Conservation (phyloP, 192 early-diverging fungal genomes). For the Spizellomyces punctatus region DNA sequence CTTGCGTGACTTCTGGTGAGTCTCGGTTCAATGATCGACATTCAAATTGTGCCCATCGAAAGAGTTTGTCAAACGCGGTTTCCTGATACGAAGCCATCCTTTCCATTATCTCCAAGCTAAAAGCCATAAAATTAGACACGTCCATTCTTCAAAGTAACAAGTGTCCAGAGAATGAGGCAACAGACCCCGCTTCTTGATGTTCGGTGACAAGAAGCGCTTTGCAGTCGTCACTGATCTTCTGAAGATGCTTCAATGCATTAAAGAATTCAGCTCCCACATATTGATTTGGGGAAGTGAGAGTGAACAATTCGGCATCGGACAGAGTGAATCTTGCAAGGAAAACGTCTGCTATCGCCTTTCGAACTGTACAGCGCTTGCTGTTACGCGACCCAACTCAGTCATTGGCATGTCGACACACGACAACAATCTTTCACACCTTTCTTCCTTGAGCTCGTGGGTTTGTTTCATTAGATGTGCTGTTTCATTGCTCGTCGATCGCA, state of each 20-base stretch:
- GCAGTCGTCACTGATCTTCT: conserved; percentile 74
- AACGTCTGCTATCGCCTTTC: conserved; percentile 60
- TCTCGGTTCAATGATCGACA: conserved; percentile 68
- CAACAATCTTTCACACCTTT: conserved; percentile 52
- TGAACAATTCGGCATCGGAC: conserved; percentile 64
- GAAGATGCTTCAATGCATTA: conserved; percentile 65
- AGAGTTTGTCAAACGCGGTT: conserved; percentile 73
- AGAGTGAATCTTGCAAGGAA: conserved; percentile 75
- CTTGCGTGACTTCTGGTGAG: conserved; percentile 65
- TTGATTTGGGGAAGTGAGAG: conserved; percentile 54
- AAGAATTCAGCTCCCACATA: conserved; percentile 69
- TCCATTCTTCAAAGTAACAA: background rate
- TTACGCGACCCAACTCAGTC: background rate
- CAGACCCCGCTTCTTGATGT: conserved; percentile 75
- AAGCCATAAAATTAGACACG: background rate
- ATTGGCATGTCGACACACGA: background rate
- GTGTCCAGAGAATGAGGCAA: background rate
- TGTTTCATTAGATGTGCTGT: conserved; percentile 67
- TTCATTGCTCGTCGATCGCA: conserved; percentile 58
- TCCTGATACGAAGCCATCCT: conserved; percentile 69
- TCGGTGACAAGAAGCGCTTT: conserved; percentile 72
- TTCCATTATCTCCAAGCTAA: conserved; percentile 77
- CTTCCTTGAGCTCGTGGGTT: conserved; percentile 61
- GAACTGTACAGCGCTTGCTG: conserved; percentile 56
- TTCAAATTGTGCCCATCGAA: conserved; percentile 73